Evolutionary conservation across 192 early-diverging fungal genomes (phyloP).

Genomic region (Entophlyctis luteolus): DNA sequence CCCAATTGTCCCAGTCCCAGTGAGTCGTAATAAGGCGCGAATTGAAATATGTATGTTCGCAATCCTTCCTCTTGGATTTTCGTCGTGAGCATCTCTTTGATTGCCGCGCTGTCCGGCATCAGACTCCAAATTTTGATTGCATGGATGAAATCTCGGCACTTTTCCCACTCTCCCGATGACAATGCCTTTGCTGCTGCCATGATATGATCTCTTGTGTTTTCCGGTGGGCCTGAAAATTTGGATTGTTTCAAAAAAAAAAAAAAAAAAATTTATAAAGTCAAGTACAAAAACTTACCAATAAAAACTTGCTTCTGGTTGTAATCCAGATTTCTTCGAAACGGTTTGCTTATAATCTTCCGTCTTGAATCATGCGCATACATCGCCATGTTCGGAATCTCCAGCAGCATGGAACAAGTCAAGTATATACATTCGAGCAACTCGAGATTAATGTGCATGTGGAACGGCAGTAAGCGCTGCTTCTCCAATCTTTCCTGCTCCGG

Average conservation of each 20-base stretch:
- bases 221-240: constrained; percentile 67
- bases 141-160: constrained; percentile 74
- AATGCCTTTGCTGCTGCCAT: constrained; percentile 94
- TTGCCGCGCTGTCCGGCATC: constrained; percentile 70
- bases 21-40: constrained; percentile 85
- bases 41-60: constrained; percentile 93
- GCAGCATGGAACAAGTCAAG: constrained; percentile 89
- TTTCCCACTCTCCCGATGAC: constrained; percentile 90
- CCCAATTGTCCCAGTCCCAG: constrained; percentile 78
- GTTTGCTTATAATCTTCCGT: constrained; percentile 75
- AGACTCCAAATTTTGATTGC: constrained; percentile 97
- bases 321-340: constrained; percentile 89
- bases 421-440: constrained; percentile 97
- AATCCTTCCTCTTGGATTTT: constrained; percentile 96
- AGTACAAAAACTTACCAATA: constrained; percentile 50
- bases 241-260: constrained; percentile 4
- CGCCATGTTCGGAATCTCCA: constrained; percentile 97
- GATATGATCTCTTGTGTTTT: constrained; percentile 98
- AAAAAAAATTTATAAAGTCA: background rate
- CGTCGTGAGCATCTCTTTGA: constrained; percentile 83
- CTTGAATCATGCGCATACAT: constrained; percentile 57
- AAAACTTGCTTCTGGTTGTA: constrained; percentile 96
- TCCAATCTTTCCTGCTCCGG: constrained; percentile 90
- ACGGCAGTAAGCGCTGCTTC: constrained; percentile 93
- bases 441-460: constrained; percentile 99